Percentiles rank a stretch among this genome's conserved stretches.
Evolutionary conservation across 768 basidiomycete species (phyloP).

Genomic region (Lentinula raphanica): DNA sequence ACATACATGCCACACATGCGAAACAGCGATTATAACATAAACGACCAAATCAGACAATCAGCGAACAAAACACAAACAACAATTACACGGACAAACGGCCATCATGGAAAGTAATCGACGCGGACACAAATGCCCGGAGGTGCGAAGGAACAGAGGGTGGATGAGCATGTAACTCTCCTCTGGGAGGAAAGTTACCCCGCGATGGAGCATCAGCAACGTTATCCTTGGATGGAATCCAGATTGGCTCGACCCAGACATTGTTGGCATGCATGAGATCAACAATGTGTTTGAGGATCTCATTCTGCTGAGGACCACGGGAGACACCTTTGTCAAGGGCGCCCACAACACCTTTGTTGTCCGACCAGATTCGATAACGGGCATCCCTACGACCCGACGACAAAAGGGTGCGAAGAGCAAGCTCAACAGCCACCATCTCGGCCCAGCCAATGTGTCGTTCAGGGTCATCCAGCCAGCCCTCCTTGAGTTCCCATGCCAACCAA

Average conservation of each 20-base stretch:
- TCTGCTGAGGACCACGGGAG: slow-evolving; percentile 21
- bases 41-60: too few relatives aligned
- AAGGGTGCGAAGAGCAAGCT: slow-evolving; percentile 31
- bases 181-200: slow-evolving; percentile 17
- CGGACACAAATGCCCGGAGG: background rate
- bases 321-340: slow-evolving; percentile 21
- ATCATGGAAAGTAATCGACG: slow-evolving; percentile 2
- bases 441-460: slow-evolving; percentile 32
- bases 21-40: too few relatives aligned
- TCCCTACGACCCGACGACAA: slow-evolving; percentile 18
- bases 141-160: background rate
- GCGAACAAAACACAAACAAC: too few relatives aligned
- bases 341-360: slow-evolving; percentile 39
- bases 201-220: slow-evolving; percentile 33
- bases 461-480: slow-evolving; percentile 20
- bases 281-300: slow-evolving; percentile 24
- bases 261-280: slow-evolving; percentile 16
- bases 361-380: slow-evolving; percentile 25
- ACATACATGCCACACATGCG: too few relatives aligned
- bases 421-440: slow-evolving; percentile 41
- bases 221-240: slow-evolving; percentile 24
- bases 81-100: background rate
- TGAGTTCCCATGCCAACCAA: slow-evolving; percentile 38
- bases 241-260: slow-evolving; percentile 18
- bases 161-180: slow-evolving; percentile 6